phyloP scores from a whole-genome alignment of 805 yeast genomes.

The Suhomyces sp. region DNA sequence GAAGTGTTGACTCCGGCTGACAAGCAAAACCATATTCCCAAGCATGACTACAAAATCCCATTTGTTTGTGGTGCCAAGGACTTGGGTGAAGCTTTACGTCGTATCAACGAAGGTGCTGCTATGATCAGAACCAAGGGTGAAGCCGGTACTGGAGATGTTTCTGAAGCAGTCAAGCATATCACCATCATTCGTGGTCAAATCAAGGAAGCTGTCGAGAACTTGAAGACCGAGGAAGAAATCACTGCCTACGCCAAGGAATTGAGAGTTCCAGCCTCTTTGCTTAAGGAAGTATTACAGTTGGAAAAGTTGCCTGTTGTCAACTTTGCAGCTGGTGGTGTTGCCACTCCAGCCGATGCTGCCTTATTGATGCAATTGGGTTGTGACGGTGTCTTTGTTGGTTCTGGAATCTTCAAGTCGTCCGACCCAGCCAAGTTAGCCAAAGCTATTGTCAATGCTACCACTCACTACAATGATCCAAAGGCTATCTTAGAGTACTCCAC shows the following conservation, averaged over 20 bases:
- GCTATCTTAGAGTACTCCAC: conserved; percentile 64
- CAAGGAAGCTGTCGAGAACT: conserved; percentile 37
- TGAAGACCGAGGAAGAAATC: conserved; percentile 46
- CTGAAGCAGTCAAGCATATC: conserved; percentile 79
- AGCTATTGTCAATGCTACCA: conserved; percentile 80
- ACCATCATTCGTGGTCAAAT: conserved; percentile 59
- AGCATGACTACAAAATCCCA: conserved; percentile 62
- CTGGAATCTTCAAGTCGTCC: conserved; percentile 74
- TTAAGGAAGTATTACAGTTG: conserved; percentile 48
- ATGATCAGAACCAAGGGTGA: conserved; percentile 87
- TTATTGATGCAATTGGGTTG: conserved; percentile 79
- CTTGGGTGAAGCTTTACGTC: conserved; percentile 77
- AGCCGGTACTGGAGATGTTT: conserved; percentile 86
- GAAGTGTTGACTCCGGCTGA: conserved; percentile 86
- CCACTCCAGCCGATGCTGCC: conserved; percentile 87
- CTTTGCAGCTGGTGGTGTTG: conserved; percentile 88
- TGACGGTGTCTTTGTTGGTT: conserved; percentile 76
- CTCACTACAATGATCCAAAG: conserved; percentile 61
- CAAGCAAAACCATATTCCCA: conserved; percentile 60
- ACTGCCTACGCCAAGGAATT: conserved; percentile 52
- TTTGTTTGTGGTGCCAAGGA: conserved; percentile 84
- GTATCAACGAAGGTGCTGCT: conserved; percentile 81
- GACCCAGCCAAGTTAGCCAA: conserved; percentile 71
- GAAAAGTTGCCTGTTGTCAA: conserved; percentile 73
- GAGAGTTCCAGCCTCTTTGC: conserved; percentile 58